A percentile compares a stretch with the other conserved stretches of the same genome.
phyloP scores from a whole-genome alignment of 257 asterid genomes.

The Leonotis leonurus region DNA sequence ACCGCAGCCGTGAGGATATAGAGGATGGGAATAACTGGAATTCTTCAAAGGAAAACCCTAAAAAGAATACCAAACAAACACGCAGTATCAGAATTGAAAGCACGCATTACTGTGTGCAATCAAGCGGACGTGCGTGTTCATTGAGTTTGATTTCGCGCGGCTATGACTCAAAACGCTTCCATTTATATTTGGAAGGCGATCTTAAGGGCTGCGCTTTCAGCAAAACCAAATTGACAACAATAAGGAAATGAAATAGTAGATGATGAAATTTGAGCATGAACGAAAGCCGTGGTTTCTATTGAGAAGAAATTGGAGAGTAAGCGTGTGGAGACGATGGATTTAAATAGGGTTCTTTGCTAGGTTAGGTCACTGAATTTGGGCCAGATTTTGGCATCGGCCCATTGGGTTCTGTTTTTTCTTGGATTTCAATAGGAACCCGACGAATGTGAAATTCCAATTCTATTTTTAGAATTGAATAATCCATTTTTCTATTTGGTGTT shows the following conservation, averaged over 20 bases:
- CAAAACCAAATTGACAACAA: too few relatives aligned
- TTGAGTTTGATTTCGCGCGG: conserved; percentile 40
- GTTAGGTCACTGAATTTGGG: conserved; percentile 17
- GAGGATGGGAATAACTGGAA: conserved; percentile 15
- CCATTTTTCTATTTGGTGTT: too few relatives aligned
- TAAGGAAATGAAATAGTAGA: neutral
- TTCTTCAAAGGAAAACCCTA: conserved; percentile 37
- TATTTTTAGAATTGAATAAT: too few relatives aligned
- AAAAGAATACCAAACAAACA: conserved; percentile 23
- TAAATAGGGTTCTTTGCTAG: neutral
- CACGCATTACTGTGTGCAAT: neutral
- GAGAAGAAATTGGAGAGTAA: too few relatives aligned
- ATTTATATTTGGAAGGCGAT: conserved; percentile 74
- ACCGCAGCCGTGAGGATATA: neutral
- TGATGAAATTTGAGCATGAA: too few relatives aligned
- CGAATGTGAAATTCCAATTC: too few relatives aligned
- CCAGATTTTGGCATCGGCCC: conserved; percentile 1
- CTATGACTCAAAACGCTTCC: conserved; percentile 97
- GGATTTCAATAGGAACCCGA: too few relatives aligned
- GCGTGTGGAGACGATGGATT: neutral
- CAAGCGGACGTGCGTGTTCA: neutral
- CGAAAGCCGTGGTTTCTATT: too few relatives aligned
- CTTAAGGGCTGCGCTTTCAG: conserved; percentile 75
- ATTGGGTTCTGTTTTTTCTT: too few relatives aligned
- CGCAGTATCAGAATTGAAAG: neutral